Evolutionary conservation across 495 filamentous ascomycete genomes (phyloP).

Genomic region (Xylaria scruposa): DNA sequence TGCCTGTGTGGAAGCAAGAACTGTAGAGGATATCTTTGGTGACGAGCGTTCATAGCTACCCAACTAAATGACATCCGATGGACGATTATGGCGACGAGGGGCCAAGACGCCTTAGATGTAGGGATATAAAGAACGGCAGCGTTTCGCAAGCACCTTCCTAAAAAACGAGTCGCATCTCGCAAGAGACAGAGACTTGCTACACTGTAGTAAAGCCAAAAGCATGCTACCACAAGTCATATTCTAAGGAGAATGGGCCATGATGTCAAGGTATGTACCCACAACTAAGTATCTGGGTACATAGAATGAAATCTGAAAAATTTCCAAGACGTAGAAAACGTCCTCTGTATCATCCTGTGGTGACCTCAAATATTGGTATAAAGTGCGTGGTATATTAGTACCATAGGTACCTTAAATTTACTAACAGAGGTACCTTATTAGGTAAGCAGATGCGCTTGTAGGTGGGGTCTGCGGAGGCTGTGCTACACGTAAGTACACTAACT

Average conservation of each 20-base stretch:
- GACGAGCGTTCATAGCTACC: conserved; percentile 3
- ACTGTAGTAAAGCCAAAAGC: not conserved
- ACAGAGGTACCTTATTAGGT: not conserved
- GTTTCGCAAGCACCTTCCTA: not conserved
- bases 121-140: not conserved
- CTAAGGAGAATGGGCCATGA: not conserved
- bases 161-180: not conserved
- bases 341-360: not conserved
- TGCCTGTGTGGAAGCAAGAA: conserved; percentile 73
- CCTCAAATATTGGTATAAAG: no score
- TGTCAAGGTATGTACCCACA: not conserved
- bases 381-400: no score
- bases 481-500: not conserved
- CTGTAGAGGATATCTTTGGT: conserved; percentile 75
- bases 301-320: not conserved
- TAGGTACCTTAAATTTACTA: no score
- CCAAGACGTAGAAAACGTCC: not conserved
- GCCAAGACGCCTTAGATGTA: not conserved
- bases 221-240: not conserved
- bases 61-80: not conserved
- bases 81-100: not conserved
- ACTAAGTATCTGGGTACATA: not conserved
- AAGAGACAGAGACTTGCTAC: not conserved
- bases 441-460: not conserved
- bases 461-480: conserved; percentile 8